A percentile compares a stretch with the other conserved stretches of the same genome.
Conservation (phyloP, 805 yeast species). For the Maudiozyma turicensis region DNA sequence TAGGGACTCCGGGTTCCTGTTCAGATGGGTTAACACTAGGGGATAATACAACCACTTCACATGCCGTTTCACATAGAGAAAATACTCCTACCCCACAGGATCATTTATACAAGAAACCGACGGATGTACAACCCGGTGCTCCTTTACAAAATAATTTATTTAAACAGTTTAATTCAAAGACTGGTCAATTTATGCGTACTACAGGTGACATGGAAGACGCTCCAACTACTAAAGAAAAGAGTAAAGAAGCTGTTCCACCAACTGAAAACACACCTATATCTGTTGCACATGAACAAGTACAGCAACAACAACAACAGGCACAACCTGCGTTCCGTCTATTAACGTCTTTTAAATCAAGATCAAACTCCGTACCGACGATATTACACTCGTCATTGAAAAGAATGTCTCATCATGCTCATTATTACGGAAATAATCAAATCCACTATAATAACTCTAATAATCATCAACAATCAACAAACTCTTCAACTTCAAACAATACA, state of each 20-base stretch:
- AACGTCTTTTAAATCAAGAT: slow-evolving; percentile 19
- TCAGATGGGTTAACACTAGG: neutral
- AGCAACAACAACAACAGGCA: neutral
- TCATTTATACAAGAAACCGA: neutral
- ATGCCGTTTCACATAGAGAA: neutral
- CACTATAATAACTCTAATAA: slow-evolving; percentile 1
- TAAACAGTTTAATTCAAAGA: slow-evolving; percentile 25
- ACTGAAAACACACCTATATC: neutral
- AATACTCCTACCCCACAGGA: neutral
- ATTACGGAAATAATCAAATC: neutral
- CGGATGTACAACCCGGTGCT: neutral
- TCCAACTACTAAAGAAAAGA: neutral
- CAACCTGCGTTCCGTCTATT: slow-evolving; percentile 2
- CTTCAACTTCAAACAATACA: too few relatives aligned
- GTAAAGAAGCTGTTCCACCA: slow-evolving; percentile 4
- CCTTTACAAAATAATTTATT: slow-evolving; percentile 9
- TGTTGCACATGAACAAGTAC: neutral
- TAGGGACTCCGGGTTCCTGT: neutral
- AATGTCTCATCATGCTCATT: slow-evolving; percentile 6
- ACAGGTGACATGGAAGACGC: neutral
- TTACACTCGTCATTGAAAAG: slow-evolving; percentile 27
- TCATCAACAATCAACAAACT: neutral
- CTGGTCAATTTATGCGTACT: slow-evolving; percentile 23
- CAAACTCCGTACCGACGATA: slow-evolving; percentile 29
- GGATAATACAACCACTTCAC: neutral